Percentiles rank a stretch among this genome's conserved stretches.
Evolutionary conservation across 2,329 filamentous ascomycete genomes (phyloP).

Genomic region (Paracoccidioides brasiliensis): DNA sequence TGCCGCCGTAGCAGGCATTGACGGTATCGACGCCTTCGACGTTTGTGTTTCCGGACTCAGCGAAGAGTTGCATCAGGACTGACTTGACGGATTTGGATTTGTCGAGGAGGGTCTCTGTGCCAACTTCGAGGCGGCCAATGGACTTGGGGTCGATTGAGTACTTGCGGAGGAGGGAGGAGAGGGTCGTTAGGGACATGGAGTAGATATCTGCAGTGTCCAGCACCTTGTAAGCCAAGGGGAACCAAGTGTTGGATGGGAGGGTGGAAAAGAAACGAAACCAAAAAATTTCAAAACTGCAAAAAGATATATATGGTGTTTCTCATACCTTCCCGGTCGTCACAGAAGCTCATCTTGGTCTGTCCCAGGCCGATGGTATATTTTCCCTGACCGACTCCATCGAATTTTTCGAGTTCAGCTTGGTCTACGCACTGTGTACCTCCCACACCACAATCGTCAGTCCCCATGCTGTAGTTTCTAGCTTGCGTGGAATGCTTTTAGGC

Average conservation of each 20-base stretch:
- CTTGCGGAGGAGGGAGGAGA: slow-evolving; percentile 65
- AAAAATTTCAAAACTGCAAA: too few relatives aligned
- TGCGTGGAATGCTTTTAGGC: background rate
- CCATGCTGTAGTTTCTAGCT: background rate
- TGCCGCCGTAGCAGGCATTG: slow-evolving; percentile 72
- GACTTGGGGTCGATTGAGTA: slow-evolving; percentile 67
- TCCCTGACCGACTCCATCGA: slow-evolving; percentile 66
- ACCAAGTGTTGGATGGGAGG: background rate
- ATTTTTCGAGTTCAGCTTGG: slow-evolving; percentile 70
- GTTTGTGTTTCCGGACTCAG: slow-evolving; percentile 55
- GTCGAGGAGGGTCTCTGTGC: slow-evolving; percentile 68
- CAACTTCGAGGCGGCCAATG: slow-evolving; percentile 65
- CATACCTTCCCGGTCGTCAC: slow-evolving; percentile 75
- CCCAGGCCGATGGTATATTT: slow-evolving; percentile 88
- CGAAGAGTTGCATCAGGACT: slow-evolving; percentile 68
- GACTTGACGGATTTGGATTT: slow-evolving; percentile 79
- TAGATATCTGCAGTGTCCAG: slow-evolving; percentile 57
- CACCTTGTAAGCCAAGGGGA: background rate
- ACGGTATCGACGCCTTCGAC: slow-evolving; percentile 66
- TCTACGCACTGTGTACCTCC: slow-evolving; percentile 55
- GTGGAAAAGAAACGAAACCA: too few relatives aligned
- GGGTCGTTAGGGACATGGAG: slow-evolving; percentile 66
- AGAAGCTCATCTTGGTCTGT: slow-evolving; percentile 87
- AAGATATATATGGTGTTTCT: background rate
- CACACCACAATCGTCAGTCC: slow-evolving; percentile 8